Conservation (phyloP, 768 basidiomycete species). For the Megacollybia marginata region DNA sequence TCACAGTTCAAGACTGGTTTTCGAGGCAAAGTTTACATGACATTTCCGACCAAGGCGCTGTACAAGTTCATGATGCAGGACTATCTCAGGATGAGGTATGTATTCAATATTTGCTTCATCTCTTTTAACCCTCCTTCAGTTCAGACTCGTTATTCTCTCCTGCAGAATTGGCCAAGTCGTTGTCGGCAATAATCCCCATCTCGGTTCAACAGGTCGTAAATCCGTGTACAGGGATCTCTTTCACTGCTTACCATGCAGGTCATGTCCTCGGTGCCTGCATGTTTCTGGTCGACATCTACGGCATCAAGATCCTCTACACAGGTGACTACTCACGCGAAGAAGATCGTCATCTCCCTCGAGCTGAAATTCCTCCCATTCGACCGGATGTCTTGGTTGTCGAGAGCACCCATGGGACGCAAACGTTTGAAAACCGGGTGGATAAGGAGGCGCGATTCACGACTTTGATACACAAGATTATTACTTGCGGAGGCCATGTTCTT, state of each 20-base stretch:
- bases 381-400: constrained; percentile 98
- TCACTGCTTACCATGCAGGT: constrained; percentile 97
- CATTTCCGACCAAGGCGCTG: constrained; percentile 96
- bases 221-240: constrained; percentile 87
- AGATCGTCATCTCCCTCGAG: constrained; percentile 96
- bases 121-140: constrained; percentile 47
- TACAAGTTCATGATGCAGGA: constrained; percentile 99
- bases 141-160: constrained; percentile 79
- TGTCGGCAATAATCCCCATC: constrained; percentile 85
- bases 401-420: constrained; percentile 96
- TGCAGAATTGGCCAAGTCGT: constrained; percentile 75
- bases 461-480: constrained; percentile 84
- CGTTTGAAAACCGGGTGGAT: constrained; percentile 81
- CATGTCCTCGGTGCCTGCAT: constrained; percentile 98
- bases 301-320: constrained; percentile 92
- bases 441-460: constrained; percentile 93
- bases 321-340: constrained; percentile 99
- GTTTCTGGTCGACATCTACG: constrained; percentile 97
- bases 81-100: constrained; percentile 90
- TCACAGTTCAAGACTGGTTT: constrained; percentile 76
- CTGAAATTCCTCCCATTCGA: constrained; percentile 82
- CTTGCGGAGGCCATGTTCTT: constrained; percentile 90
- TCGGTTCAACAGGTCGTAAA: constrained; percentile 91
- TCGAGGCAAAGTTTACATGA: constrained; percentile 98
- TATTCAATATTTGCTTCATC: constrained; percentile 7